Evolutionary conservation across 768 basidiomycete genomes (phyloP).

Genomic region (Leccinum disarticulatum): DNA sequence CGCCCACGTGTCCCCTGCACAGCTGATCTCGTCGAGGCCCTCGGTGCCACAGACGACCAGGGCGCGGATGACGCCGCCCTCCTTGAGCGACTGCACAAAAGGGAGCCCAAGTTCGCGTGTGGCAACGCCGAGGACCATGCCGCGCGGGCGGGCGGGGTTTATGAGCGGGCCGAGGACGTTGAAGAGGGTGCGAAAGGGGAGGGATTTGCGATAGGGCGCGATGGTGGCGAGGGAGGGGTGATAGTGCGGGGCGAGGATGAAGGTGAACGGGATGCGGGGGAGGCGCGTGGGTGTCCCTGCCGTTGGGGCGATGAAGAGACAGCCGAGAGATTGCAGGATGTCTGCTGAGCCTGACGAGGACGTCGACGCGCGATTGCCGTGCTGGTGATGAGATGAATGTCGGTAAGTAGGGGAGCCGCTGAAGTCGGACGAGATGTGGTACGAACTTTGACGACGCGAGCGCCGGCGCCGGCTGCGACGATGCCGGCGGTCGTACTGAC

Average conservation of each 20-base stretch:
- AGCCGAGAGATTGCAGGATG: slow-evolving; percentile 80
- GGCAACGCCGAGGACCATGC: slow-evolving; percentile 92
- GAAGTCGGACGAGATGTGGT: not conserved
- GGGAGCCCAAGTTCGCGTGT: slow-evolving; percentile 75
- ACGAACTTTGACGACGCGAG: slow-evolving; percentile 84
- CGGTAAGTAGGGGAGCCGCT: not conserved
- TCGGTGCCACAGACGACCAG: slow-evolving; percentile 94
- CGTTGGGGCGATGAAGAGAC: slow-evolving; percentile 66
- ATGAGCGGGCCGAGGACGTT: slow-evolving; percentile 93
- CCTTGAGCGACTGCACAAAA: slow-evolving; percentile 72
- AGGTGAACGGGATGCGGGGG: slow-evolving; percentile 75
- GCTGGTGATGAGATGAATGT: slow-evolving; percentile 45
- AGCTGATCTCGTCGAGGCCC: slow-evolving; percentile 92
- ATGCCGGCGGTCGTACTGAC: slow-evolving; percentile 94
- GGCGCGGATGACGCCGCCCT: slow-evolving; percentile 78
- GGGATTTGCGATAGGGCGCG: slow-evolving; percentile 78
- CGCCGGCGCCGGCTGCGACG: slow-evolving; percentile 93
- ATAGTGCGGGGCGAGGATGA: slow-evolving; percentile 93
- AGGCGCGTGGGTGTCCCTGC: slow-evolving; percentile 45
- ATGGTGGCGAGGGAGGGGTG: slow-evolving; percentile 83
- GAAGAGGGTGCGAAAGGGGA: slow-evolving; percentile 96
- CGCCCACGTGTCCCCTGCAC: slow-evolving; percentile 91
- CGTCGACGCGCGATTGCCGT: slow-evolving; percentile 87
- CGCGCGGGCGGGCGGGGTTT: slow-evolving; percentile 82
- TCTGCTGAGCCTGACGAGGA: slow-evolving; percentile 95